Conservation (phyloP, 306 rosid species). For the Malus sylvestris region DNA sequence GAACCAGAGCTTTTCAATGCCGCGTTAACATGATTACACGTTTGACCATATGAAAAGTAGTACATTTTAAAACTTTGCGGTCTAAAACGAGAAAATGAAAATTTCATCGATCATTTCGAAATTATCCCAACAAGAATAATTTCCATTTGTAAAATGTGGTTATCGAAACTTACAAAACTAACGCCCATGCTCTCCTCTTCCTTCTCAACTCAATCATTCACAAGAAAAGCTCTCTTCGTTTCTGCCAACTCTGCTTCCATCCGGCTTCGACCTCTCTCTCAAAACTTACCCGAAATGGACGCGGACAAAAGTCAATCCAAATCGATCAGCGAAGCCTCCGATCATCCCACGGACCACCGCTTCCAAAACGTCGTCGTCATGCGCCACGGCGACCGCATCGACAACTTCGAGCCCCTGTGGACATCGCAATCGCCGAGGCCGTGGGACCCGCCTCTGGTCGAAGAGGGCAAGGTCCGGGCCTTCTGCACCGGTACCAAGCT, state of each 20-base stretch:
- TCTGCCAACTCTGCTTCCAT: not conserved
- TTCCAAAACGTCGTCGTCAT: constrained; percentile 76
- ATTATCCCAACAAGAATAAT: too few species aligned
- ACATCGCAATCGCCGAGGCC: constrained; percentile 41
- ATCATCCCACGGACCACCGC: not conserved
- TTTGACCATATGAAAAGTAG: too few species aligned
- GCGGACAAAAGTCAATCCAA: not conserved
- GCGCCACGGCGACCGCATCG: constrained; percentile 97
- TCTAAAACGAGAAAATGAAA: too few species aligned
- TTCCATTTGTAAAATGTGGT: too few species aligned
- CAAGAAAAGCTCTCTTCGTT: not conserved
- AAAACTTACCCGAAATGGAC: constrained; percentile 23
- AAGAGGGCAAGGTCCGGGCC: constrained; percentile 55
- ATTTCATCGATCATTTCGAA: too few species aligned
- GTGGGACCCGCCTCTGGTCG: constrained; percentile 71
- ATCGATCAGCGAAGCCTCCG: not conserved
- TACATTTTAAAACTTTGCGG: too few species aligned
- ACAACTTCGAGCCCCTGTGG: constrained; percentile 58
- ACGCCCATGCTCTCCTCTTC: too few species aligned
- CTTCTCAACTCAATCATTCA: too few species aligned
- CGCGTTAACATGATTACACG: too few species aligned
- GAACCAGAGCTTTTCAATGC: too few species aligned
- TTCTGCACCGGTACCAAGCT: constrained; percentile 50
- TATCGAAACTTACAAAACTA: too few species aligned
- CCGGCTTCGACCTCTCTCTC: not conserved